Evolutionary conservation across 1,139 yeast species (phyloP).

Genomic region (Yarrowia galli): DNA sequence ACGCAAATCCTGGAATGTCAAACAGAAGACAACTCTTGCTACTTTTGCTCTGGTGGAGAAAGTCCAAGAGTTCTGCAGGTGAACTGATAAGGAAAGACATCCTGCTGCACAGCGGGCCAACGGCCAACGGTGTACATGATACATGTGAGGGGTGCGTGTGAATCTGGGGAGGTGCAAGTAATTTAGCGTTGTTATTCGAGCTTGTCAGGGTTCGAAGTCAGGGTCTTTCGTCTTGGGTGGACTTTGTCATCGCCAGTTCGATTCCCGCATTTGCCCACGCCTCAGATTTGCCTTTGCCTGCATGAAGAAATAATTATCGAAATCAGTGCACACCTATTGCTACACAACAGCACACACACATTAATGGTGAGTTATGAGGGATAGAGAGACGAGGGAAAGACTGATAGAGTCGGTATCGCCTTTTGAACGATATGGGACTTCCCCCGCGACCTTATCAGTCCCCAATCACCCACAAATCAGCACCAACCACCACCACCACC

Average conservation of each 20-base stretch:
- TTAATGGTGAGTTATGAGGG: constrained; percentile 10
- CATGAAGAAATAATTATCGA: constrained; percentile 33
- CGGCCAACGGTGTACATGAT: constrained; percentile 10
- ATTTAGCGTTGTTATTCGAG: not conserved
- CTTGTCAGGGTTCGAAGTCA: not conserved
- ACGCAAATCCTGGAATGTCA: not conserved
- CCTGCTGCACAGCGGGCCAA: constrained; percentile 15
- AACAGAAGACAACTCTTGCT: not conserved
- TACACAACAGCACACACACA: constrained; percentile 8
- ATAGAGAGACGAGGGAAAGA: too few relatives aligned
- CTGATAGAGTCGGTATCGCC: too few relatives aligned
- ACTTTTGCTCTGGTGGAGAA: not conserved
- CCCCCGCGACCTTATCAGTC: too few relatives aligned
- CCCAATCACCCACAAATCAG: too few relatives aligned
- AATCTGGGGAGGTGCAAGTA: too few relatives aligned
- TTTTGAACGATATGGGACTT: too few relatives aligned
- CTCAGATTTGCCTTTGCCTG: constrained; percentile 17
- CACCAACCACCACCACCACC: too few relatives aligned
- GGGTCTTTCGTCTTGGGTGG: not conserved
- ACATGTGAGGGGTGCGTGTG: constrained; percentile 1
- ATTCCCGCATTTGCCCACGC: not conserved
- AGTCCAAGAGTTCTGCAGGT: not conserved
- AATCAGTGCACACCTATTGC: not conserved
- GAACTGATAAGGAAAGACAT: constrained; percentile 26
- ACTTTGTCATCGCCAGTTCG: constrained; percentile 8